phyloP scores from a whole-genome alignment of 2,329 filamentous ascomycete genomes.

The Tricladium varicosporioides region DNA sequence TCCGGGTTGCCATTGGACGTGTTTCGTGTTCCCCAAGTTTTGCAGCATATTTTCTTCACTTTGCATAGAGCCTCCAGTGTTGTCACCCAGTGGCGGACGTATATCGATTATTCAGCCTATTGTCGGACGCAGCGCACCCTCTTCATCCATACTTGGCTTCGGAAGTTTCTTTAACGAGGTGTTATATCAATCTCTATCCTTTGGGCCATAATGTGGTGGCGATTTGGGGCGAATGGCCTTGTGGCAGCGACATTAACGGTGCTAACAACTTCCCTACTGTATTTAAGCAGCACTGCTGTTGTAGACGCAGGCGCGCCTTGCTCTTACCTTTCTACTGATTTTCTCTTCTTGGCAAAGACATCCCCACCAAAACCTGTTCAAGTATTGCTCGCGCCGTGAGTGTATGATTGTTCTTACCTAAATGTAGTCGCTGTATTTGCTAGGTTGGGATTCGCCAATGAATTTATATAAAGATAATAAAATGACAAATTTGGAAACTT shows the following conservation, averaged over 20 bases:
- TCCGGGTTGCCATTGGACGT: background rate
- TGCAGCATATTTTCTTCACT: background rate
- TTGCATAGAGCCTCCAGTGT: conserved; percentile 8
- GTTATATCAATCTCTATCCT: no score
- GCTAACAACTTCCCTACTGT: background rate
- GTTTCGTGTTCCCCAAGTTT: background rate
- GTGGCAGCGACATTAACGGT: background rate
- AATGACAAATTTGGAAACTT: background rate
- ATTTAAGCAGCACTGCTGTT: background rate
- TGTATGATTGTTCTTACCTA: no score
- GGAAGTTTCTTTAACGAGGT: background rate
- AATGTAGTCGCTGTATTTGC: no score
- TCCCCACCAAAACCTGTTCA: no score
- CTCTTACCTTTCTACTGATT: background rate
- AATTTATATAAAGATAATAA: background rate
- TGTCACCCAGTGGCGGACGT: background rate
- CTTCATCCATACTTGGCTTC: background rate
- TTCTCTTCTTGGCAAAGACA: background rate
- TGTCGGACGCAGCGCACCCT: conserved; percentile 3
- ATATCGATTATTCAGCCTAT: conserved; percentile 12
- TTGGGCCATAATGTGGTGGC: no score
- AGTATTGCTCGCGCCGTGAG: no score
- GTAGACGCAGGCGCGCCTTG: background rate
- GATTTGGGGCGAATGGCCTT: no score
- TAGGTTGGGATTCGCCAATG: no score